Percentiles rank a stretch among this genome's conserved stretches.
These are phyloP conservation scores for Grifola frondosa DNA, from an alignment of 1,284 basidiomycete genomes.

Conservation along the genomic window DNA sequence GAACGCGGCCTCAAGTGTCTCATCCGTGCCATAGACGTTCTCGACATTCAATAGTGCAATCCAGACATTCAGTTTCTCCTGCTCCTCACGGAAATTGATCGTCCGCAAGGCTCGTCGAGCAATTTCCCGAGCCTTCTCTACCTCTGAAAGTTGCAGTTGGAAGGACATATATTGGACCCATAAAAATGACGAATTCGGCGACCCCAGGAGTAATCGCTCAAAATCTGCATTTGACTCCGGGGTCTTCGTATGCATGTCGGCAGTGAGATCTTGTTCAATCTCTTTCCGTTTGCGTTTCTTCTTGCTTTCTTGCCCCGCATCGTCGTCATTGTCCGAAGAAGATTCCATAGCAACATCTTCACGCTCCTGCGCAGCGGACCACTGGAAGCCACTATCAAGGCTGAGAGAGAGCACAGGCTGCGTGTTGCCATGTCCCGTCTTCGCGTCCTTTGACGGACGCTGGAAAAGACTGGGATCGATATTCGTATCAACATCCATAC, in stretches of 20 bases:
- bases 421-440: neutral
- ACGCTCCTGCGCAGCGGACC: conserved; percentile 48
- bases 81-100: conserved; percentile 96
- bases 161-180: conserved; percentile 99
- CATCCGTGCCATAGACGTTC: conserved; percentile 88
- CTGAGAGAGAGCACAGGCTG: too few relatives aligned
- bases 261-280: conserved; percentile 82
- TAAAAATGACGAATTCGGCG: conserved; percentile 95
- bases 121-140: conserved; percentile 90
- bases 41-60: conserved; percentile 95
- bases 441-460: conserved; percentile 5
- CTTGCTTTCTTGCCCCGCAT: conserved; percentile 44
- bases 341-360: conserved; percentile 35
- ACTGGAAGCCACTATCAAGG: conserved; percentile 66
- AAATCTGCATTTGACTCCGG: conserved; percentile 94
- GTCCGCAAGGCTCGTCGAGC: conserved; percentile 83
- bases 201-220: conserved; percentile 91
- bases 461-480: conserved; percentile 18
- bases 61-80: conserved; percentile 97
- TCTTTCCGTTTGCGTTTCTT: conserved; percentile 68
- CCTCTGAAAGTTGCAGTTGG: conserved; percentile 92
- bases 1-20: conserved; percentile 78
- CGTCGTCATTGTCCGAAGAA: conserved; percentile 51
- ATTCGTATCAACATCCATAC: conserved; percentile 38
- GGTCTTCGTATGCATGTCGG: conserved; percentile 78